A percentile compares a stretch with the other conserved stretches of the same genome.
Evolutionary conservation across 352 stramenopile genomes (phyloP).

Genomic region (Salisapilia sapeloensis): DNA sequence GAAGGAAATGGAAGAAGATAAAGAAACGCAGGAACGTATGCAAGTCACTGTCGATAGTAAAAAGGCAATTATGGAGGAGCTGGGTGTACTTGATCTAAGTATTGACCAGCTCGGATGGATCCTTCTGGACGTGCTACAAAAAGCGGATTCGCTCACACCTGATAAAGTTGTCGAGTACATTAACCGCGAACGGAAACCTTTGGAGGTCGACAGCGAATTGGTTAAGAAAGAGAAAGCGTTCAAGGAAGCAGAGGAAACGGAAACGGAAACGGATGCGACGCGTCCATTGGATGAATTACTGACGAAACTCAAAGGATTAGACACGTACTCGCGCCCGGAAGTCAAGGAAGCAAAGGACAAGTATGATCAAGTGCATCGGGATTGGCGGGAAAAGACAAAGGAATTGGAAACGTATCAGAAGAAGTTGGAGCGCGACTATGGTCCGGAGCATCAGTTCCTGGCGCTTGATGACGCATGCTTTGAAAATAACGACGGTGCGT

Average conservation of each 20-base stretch:
- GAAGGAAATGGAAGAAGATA: slow-evolving; percentile 25
- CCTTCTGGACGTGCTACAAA: slow-evolving; percentile 32
- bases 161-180: too few relatives aligned
- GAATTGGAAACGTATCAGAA: slow-evolving; percentile 15
- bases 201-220: slow-evolving; percentile 7
- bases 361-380: slow-evolving; percentile 4
- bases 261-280: slow-evolving; percentile 27
- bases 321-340: slow-evolving; percentile 10
- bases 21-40: slow-evolving; percentile 11
- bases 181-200: slow-evolving; percentile 17
- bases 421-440: slow-evolving; percentile 35
- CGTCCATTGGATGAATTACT: slow-evolving; percentile 30
- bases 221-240: slow-evolving; percentile 14
- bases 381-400: slow-evolving; percentile 3
- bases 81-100: slow-evolving; percentile 41
- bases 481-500: slow-evolving; percentile 38
- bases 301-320: slow-evolving; percentile 17
- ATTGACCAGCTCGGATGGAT: slow-evolving; percentile 37
- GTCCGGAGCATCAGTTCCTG: slow-evolving; percentile 39
- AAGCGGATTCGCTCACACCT: slow-evolving; percentile 41
- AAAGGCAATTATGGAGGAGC: slow-evolving; percentile 18
- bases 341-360: slow-evolving; percentile 13
- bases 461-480: slow-evolving; percentile 56
- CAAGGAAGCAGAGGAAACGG: slow-evolving; percentile 32
- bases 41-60: slow-evolving; percentile 12